Evolutionary conservation across 2,329 filamentous ascomycete species (phyloP).

Genomic region (Thermoascus crustaceus): DNA sequence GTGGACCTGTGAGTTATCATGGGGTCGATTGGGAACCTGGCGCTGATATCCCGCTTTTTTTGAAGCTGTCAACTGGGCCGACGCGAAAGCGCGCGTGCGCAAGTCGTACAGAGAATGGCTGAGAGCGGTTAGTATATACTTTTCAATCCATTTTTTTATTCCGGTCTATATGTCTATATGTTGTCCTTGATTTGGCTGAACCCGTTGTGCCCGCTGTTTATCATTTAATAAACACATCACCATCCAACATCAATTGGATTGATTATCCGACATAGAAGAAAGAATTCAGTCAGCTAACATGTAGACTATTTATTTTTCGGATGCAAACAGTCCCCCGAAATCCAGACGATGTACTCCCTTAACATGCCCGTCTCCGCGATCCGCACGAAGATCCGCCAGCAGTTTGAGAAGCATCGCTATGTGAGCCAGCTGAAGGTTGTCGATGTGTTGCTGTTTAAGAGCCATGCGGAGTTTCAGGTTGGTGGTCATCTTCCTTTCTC

Average conservation of each 20-base stretch:
- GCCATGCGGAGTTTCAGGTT: slow-evolving; percentile 91
- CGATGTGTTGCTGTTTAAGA: slow-evolving; percentile 84
- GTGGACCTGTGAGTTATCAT: slow-evolving; percentile 18
- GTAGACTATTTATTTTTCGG: background rate
- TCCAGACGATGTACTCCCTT: slow-evolving; percentile 94
- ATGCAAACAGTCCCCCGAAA: slow-evolving; percentile 71
- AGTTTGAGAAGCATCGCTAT: slow-evolving; percentile 93
- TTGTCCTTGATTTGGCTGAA: too few species aligned
- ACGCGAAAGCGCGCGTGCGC: slow-evolving; percentile 81
- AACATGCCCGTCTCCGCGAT: slow-evolving; percentile 79
- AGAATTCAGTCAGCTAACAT: too few species aligned
- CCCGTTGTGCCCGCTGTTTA: too few species aligned
- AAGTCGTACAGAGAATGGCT: slow-evolving; percentile 93
- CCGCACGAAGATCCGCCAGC: slow-evolving; percentile 88
- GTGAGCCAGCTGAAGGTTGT: slow-evolving; percentile 82
- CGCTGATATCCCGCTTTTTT: slow-evolving; percentile 7
- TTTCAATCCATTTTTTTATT: slow-evolving; percentile 5
- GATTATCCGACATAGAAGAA: too few species aligned
- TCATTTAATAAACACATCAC: too few species aligned
- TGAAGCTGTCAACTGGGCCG: slow-evolving; percentile 76
- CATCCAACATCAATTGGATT: too few species aligned
- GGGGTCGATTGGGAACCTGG: slow-evolving; percentile 17
- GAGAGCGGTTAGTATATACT: slow-evolving; percentile 65
- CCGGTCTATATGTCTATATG: too few species aligned
- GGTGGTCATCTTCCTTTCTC: slow-evolving; percentile 10